Evolutionary conservation across 768 basidiomycete species (phyloP), one percentile per base, ranked within the genome.

Genomic region (Jaapia argillacea): DNA sequence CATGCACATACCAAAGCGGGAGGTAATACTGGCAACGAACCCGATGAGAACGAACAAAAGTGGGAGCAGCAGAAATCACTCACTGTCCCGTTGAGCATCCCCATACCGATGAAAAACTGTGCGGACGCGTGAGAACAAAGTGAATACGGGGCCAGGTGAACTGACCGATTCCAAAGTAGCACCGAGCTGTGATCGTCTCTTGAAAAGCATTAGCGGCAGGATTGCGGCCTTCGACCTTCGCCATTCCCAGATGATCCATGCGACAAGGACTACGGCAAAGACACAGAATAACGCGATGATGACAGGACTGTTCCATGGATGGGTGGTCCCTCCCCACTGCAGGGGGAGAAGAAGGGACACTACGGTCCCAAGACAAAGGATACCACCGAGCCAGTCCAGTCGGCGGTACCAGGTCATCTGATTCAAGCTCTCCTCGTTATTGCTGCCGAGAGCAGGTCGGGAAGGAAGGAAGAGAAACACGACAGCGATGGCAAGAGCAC

Each of bases 261-360:
- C 31, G 10, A 16, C 31, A 33, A 10, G 21, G 22, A 38, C 13
- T 6, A 38, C 37, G 10, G 37, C 37, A 38, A 38, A 38, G 10
- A 38, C 37, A 12, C 10, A 7, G 7, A 38, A 21, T 7, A 38
- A 21, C 10, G 37, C 37, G 37, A 10, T 7, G 37, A 38, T 21
- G 37, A 7, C 10, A 7, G 10, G 10, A 21, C 21, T 22, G 37
- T 7, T 21, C 37, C 37, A 71, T 0, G 64, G 54, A 45, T 66
- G 61, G 22, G 56, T 48, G 45, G 65, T 65, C 2, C 68, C 68
- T 21, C 68, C 69, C 62, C 63, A 65, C 35, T 64, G 60, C 4
- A 70, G 52, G 6, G 67, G 62, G 5, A 68, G 56, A n/a, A 69
- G 56, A 12, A 70, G 54, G 39, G 57, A 57, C 14, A 61, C 61